These are phyloP conservation scores for Tricholoma terreum DNA, from an alignment of 768 basidiomycete genomes.

Conservation along the genomic window DNA sequence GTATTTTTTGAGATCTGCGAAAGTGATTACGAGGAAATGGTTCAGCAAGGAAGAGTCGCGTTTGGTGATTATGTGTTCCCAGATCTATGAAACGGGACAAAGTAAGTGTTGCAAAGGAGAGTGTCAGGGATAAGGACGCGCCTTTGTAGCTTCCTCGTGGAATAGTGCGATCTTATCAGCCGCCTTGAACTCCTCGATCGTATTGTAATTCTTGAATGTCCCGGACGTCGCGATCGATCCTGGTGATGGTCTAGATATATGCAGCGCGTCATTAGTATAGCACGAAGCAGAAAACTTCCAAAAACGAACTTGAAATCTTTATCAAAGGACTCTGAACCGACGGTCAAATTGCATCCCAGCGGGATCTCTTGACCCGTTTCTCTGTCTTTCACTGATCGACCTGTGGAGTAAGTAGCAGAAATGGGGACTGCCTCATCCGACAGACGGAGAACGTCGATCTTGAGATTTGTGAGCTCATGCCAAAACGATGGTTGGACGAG, in stretches of 20 bases:
- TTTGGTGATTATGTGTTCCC: slow-evolving; percentile 54
- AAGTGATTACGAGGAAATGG: slow-evolving; percentile 87
- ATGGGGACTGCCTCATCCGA: slow-evolving; percentile 69
- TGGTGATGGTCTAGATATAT: slow-evolving; percentile 36
- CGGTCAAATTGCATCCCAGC: slow-evolving; percentile 61
- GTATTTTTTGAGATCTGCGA: slow-evolving; percentile 97
- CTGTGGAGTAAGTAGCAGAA: slow-evolving; percentile 65
- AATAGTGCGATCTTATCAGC: slow-evolving; percentile 89
- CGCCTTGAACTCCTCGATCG: slow-evolving; percentile 92
- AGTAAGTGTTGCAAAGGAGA: not conserved
- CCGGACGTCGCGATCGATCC: slow-evolving; percentile 58
- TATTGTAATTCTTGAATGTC: slow-evolving; percentile 91
- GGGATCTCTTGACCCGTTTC: slow-evolving; percentile 73
- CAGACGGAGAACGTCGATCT: slow-evolving; percentile 87
- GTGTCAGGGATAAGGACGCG: slow-evolving; percentile 13
- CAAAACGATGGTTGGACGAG: slow-evolving; percentile 90
- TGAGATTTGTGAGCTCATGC: slow-evolving; percentile 84
- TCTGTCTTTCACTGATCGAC: slow-evolving; percentile 70
- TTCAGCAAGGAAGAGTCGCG: slow-evolving; percentile 58
- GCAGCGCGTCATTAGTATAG: not conserved
- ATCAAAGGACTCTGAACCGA: slow-evolving; percentile 66
- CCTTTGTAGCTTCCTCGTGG: slow-evolving; percentile 66
- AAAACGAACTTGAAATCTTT: slow-evolving; percentile 40
- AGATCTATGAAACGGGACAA: slow-evolving; percentile 48
- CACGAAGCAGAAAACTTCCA: not conserved